These are phyloP conservation scores for Candida pseudocylindracea DNA, from an alignment of 1,139 yeast genomes.

Conservation along the genomic window DNA sequence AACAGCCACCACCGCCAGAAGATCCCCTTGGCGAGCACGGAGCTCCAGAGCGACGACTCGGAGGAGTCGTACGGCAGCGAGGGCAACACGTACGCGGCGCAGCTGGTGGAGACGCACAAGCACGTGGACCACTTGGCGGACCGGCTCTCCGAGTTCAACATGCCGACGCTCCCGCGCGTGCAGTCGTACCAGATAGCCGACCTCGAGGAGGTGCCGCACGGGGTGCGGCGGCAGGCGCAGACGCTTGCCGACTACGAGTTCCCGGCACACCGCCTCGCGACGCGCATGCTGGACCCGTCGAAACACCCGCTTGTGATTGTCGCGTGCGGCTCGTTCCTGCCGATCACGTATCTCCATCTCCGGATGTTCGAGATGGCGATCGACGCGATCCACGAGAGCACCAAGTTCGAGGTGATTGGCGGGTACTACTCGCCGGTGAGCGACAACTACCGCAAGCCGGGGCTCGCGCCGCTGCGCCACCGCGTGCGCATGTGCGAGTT, in stretches of 20 bases:
- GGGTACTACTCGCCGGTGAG: constrained; percentile 97
- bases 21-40: too few relatives aligned
- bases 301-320: constrained; percentile 84
- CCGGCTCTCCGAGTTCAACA: constrained; percentile 6
- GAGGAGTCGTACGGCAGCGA: too few relatives aligned
- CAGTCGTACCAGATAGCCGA: constrained; percentile 67
- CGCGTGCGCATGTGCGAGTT: constrained; percentile 95
- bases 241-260: constrained; percentile 44
- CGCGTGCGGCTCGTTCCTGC: constrained; percentile 95
- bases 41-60: too few relatives aligned
- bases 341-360: constrained; percentile 80
- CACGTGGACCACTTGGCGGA: too few relatives aligned
- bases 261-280: constrained; percentile 71
- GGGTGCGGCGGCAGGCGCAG: constrained; percentile 71
- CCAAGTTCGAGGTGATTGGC: constrained; percentile 85
- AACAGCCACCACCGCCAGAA: constrained; percentile 1
- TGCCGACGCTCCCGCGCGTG: constrained; percentile 7
- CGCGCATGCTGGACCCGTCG: constrained; percentile 44
- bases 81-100: too few relatives aligned
- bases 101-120: too few relatives aligned
- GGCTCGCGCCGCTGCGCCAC: constrained; percentile 72
- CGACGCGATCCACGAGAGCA: constrained; percentile 83
- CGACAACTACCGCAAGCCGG: constrained; percentile 84
- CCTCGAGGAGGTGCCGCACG: constrained; percentile 91
- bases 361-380: constrained; percentile 98